Evolutionary conservation across 2,329 filamentous ascomycete species (phyloP).

Genomic region (Fusarium liriodendri): DNA sequence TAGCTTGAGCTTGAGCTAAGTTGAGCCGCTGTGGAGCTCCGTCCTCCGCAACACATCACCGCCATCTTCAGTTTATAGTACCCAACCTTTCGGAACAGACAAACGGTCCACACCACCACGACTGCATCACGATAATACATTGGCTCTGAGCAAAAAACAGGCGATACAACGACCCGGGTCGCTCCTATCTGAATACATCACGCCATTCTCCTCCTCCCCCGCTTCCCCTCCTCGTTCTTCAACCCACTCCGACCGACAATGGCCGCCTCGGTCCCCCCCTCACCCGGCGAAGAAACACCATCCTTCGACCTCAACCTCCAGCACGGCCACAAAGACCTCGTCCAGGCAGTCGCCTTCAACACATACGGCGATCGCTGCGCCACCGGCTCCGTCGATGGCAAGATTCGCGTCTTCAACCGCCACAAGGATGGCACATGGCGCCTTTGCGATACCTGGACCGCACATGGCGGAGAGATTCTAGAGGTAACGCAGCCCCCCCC

Average conservation of each 20-base stretch:
- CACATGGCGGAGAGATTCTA: conserved; percentile 89
- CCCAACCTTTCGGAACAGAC: not conserved
- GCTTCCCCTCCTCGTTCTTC: not conserved
- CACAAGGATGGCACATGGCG: conserved; percentile 83
- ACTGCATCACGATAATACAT: conserved; percentile 8
- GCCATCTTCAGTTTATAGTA: conserved; percentile 14
- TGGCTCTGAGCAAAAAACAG: not conserved
- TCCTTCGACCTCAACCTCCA: conserved; percentile 72
- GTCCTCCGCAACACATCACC: conserved; percentile 38
- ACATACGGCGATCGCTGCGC: conserved; percentile 92
- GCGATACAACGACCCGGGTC: not conserved
- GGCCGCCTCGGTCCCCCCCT: conserved; percentile 48
- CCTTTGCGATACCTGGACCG: conserved; percentile 87
- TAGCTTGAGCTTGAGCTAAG: conserved; percentile 22
- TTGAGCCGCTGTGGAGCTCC: conserved; percentile 38
- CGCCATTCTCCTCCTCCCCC: not conserved
- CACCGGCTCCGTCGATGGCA: conserved; percentile 91
- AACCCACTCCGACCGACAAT: conserved; percentile 32
- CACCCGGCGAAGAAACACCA: conserved; percentile 57
- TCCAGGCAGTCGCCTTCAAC: conserved; percentile 90
- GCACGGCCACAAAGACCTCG: conserved; percentile 82
- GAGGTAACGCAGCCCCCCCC: conserved; percentile 68
- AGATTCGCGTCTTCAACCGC: conserved; percentile 90
- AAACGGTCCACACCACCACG: conserved; percentile 12
- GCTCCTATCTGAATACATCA: not conserved